Conservation (phyloP, 257 asterid species). For the Solanum pinnatisectum region DNA sequence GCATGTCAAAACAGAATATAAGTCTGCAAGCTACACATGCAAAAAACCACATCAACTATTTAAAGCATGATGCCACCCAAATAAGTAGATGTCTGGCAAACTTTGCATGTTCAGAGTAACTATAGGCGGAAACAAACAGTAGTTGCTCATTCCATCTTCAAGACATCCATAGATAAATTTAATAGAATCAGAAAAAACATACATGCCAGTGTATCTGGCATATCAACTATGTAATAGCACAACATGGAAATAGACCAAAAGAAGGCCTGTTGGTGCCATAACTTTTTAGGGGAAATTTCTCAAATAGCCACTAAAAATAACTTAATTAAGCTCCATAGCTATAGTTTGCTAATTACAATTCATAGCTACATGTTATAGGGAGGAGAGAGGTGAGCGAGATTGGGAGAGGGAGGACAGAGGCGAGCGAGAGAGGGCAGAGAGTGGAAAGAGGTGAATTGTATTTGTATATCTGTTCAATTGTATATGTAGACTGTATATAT, state of each 20-base stretch:
- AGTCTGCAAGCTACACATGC: not conserved
- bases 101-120: not conserved
- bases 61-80: not conserved
- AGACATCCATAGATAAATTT: not conserved
- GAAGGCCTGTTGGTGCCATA: not conserved
- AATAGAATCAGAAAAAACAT: not conserved
- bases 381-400: too few species aligned
- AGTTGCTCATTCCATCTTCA: not conserved
- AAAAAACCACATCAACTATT: not conserved
- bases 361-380: too few species aligned
- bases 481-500: too few species aligned
- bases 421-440: too few species aligned
- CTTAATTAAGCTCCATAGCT: too few species aligned
- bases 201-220: not conserved
- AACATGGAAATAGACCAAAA: not conserved
- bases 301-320: too few species aligned
- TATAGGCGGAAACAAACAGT: not conserved
- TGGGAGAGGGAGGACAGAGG: too few species aligned
- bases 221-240: not conserved
- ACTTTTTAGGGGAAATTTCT: too few species aligned
- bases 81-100: not conserved
- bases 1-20: not conserved
- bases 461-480: too few species aligned
- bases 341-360: too few species aligned
- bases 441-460: too few species aligned